Conservation (phyloP, 108 stramenopile genomes). For the Chaetoceros tenuissimus region DNA sequence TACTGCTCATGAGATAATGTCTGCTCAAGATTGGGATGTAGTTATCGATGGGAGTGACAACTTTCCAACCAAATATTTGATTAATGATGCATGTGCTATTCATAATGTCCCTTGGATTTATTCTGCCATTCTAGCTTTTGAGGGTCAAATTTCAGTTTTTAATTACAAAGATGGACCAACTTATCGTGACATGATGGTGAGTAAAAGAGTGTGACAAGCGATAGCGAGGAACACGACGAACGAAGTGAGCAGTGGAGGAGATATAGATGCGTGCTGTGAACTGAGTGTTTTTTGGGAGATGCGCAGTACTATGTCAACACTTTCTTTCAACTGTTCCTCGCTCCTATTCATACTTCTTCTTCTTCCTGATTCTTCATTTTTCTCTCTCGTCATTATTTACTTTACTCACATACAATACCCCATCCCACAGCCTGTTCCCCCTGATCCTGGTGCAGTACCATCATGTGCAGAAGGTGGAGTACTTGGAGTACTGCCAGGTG, state of each 20-base stretch:
- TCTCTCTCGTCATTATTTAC: too few relatives aligned
- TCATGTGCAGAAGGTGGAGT: slow-evolving; percentile 96
- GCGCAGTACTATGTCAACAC: too few relatives aligned
- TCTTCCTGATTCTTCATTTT: too few relatives aligned
- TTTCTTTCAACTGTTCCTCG: too few relatives aligned
- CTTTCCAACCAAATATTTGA: slow-evolving; percentile 92
- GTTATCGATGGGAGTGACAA: slow-evolving; percentile 94
- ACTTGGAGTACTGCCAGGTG: slow-evolving; percentile 87
- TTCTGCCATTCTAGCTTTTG: slow-evolving; percentile 90
- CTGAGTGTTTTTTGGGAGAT: too few relatives aligned
- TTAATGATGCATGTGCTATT: slow-evolving; percentile 90
- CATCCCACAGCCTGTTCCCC: slow-evolving; percentile 81
- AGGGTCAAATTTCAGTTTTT: slow-evolving; percentile 87
- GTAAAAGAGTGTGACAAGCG: too few relatives aligned
- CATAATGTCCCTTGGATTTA: slow-evolving; percentile 77
- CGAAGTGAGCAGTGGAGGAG: too few relatives aligned
- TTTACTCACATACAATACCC: too few relatives aligned
- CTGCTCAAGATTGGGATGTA: slow-evolving; percentile 47
- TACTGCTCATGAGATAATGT: slow-evolving; percentile 54
- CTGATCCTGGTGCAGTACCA: slow-evolving; percentile 87
- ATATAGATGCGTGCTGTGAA: too few relatives aligned
- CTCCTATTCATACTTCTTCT: too few relatives aligned
- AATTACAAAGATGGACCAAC: slow-evolving; percentile 69
- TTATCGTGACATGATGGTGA: slow-evolving; percentile 89
- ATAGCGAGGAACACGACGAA: too few relatives aligned